Evolutionary conservation across 2,329 filamentous ascomycete genomes (phyloP).

Genomic region (Ophiognomonia clavigignenti-juglandacearum): DNA sequence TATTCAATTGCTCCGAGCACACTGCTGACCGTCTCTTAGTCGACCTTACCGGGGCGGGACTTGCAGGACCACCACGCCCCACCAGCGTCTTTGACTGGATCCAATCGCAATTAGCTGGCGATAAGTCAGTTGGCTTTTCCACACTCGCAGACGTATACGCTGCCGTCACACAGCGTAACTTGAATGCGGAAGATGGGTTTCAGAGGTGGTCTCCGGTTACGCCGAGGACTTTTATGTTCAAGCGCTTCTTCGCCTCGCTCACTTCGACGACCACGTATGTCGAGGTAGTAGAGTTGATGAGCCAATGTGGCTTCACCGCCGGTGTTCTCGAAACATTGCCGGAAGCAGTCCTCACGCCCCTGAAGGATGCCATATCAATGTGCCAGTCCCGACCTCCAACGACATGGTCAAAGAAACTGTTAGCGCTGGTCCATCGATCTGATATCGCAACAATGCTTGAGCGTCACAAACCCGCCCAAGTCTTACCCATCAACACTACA

Average conservation of each 20-base stretch:
- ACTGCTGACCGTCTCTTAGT: not conserved
- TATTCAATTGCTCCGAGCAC: no score
- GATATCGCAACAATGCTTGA: slow-evolving; percentile 69
- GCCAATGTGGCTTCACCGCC: slow-evolving; percentile 61
- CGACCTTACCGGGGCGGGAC: slow-evolving; percentile 22
- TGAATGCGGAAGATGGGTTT: slow-evolving; percentile 30
- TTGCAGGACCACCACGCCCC: slow-evolving; percentile 26
- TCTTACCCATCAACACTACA: slow-evolving; percentile 36
- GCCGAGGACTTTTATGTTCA: slow-evolving; percentile 66
- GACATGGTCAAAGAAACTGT: slow-evolving; percentile 65
- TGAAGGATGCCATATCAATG: slow-evolving; percentile 78
- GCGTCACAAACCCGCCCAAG: slow-evolving; percentile 37
- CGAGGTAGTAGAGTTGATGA: slow-evolving; percentile 69
- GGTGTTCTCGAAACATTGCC: slow-evolving; percentile 76
- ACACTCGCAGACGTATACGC: slow-evolving; percentile 42
- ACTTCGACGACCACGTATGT: slow-evolving; percentile 45
- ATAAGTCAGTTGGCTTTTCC: slow-evolving; percentile 32
- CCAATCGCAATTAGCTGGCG: slow-evolving; percentile 38
- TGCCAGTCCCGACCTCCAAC: slow-evolving; percentile 80
- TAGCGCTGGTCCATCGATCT: slow-evolving; percentile 73
- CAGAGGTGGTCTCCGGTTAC: slow-evolving; percentile 44
- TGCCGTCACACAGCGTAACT: slow-evolving; percentile 29
- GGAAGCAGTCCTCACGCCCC: slow-evolving; percentile 72
- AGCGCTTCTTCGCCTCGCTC: slow-evolving; percentile 59
- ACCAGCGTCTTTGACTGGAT: slow-evolving; percentile 49